phyloP scores from a whole-genome alignment of 2,329 filamentous ascomycete genomes.

The Ophiostoma pallidulum region DNA sequence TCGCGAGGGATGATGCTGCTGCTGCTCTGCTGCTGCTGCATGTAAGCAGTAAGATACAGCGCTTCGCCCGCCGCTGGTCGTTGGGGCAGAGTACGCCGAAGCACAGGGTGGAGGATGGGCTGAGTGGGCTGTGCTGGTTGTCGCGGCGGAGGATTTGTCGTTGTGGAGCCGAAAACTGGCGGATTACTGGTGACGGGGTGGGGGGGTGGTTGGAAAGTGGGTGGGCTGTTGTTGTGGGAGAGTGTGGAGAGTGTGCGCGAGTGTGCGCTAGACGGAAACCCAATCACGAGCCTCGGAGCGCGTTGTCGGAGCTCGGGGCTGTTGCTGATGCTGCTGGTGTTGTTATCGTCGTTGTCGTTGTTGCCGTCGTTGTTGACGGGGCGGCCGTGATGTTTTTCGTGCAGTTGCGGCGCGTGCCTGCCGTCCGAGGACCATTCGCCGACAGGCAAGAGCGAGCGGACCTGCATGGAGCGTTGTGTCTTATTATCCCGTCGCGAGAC shows the following conservation, averaged over 20 bases:
- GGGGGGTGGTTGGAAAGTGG: neutral
- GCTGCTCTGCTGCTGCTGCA: too few relatives aligned
- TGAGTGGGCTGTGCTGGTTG: conserved; percentile 8
- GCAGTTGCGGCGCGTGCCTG: too few relatives aligned
- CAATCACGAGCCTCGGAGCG: neutral
- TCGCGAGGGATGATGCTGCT: conserved; percentile 20
- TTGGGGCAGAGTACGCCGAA: neutral
- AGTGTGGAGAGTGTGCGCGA: neutral
- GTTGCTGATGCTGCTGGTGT: neutral
- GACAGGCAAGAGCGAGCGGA: too few relatives aligned
- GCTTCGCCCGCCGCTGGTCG: too few relatives aligned
- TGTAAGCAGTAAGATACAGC: too few relatives aligned
- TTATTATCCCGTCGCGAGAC: too few relatives aligned
- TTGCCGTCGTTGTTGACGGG: neutral
- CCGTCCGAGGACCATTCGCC: too few relatives aligned
- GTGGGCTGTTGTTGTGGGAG: neutral
- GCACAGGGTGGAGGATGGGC: conserved; percentile 6
- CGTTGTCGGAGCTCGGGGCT: conserved; percentile 3
- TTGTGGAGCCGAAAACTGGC: conserved; percentile 1
- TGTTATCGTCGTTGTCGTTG: neutral
- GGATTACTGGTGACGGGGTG: neutral
- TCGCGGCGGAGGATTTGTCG: conserved; percentile 1
- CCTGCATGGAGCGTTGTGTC: too few relatives aligned
- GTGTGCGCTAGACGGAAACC: neutral
- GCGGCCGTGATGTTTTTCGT: too few relatives aligned